Evolutionary conservation across 2,329 filamentous ascomycete species (phyloP), one percentile per base, ranked within the genome.

Genomic region (Colletotrichum zoysiae): DNA sequence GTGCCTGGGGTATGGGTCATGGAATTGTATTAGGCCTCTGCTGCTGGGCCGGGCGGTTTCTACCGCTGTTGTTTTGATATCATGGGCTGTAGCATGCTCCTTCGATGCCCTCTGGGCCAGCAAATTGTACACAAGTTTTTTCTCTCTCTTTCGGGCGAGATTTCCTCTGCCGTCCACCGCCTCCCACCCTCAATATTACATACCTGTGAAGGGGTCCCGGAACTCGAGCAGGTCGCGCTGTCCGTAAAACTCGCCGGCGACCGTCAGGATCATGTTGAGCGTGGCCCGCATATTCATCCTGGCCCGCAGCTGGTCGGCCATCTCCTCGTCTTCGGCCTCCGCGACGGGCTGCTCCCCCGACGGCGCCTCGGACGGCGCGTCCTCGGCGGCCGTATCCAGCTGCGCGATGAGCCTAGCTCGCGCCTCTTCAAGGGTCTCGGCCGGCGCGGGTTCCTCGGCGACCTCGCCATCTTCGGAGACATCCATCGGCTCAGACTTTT

Each of bases 241-340:
- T 1, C 95, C 95, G 81, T 95, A 98, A 75, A 93, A 90, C 82
- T 97, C 95, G 76, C 94, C 95, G 59, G 93, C 91, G 46, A 98
- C 87, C 0, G 93, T 96, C 75, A 98, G 85, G 65, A 98, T 93
- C 94, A 97, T 97, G 82, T 97, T 95, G 44, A 98, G 85, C 51
- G 94, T 95, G n/a, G 90, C 92, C 38, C 88, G 86, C 84, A 86
- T 86, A 78, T 87, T 89, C 76, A 84, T 81, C 50, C 82, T 82
- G 50, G 79, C 79, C n/a, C 84, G 79, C 46, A 75, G 76, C 4
- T 78, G 76, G 3, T 74, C 75, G 44, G 59, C 38, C 18, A 40
- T 65, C 23, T 67, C 57, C 23, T 76, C 71, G 23, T 78, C 74
- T 1, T 77, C 74, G 1, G 42, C 70, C 16, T 71, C 61, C 3